Conservation (phyloP, 306 rosid genomes). For the Begonia fuchsioides region DNA sequence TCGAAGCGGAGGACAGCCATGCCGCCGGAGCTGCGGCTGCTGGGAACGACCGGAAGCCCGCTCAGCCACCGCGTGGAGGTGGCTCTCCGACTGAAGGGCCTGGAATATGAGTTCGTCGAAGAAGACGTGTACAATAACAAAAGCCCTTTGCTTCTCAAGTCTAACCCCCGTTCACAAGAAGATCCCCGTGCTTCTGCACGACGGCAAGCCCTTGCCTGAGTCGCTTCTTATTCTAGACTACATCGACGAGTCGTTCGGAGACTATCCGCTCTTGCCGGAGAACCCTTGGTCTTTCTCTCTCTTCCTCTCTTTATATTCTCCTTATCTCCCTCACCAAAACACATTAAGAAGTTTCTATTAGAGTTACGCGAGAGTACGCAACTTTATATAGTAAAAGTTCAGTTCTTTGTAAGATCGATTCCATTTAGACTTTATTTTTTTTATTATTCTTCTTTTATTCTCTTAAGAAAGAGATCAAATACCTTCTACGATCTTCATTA, state of each 20-base stretch:
- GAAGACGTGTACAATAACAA: conserved; percentile 19
- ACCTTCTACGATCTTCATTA: no score
- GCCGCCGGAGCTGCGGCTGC: no score
- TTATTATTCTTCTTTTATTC: no score
- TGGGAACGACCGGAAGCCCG: conserved; percentile 7
- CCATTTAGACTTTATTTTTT: no score
- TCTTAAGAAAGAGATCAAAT: no score
- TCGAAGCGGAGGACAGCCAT: no score
- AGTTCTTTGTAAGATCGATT: no score
- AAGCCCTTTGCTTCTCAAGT: conserved; percentile 27
- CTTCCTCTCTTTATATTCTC: not conserved
- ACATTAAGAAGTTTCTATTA: no score
- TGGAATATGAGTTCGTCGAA: conserved; percentile 24
- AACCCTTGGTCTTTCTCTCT: conserved; percentile 41
- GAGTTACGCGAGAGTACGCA: no score
- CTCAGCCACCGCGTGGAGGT: conserved; percentile 24
- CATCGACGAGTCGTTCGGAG: conserved; percentile 7
- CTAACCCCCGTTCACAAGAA: conserved; percentile 45
- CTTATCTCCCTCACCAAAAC: no score
- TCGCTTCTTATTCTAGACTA: conserved; percentile 17
- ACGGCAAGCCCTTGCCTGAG: conserved; percentile 33
- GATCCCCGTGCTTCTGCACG: conserved; percentile 35
- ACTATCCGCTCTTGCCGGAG: conserved; percentile 25
- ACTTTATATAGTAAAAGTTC: no score
- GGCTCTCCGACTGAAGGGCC: conserved; percentile 44